Evolutionary conservation across 805 yeast species (phyloP), one percentile per base, ranked within the genome.

Genomic region (Teunomyces pallodes): DNA sequence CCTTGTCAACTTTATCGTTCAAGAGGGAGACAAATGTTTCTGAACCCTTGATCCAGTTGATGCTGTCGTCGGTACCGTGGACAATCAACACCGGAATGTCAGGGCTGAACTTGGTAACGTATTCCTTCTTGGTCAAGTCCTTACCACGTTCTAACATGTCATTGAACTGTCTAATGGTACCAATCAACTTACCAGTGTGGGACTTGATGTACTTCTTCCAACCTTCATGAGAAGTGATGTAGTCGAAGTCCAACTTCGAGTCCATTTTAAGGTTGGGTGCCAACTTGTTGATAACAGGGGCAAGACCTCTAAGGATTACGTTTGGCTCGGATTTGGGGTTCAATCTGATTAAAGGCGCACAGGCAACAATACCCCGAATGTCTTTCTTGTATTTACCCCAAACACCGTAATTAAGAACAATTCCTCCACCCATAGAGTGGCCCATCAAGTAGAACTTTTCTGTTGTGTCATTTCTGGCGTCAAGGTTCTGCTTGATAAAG

Each of bases 351-450:
- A 84, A 72, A 1, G 96, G 95, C 1, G 83, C 90, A 30, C 77
- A 67, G 0, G 72, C 76, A 35, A 76, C 64, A 39, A 79, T 73
- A 0, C 80, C 81, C 30, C 69, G 65, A 24, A 87, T 50, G 14
- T 72, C 55, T 26, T 76, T 72, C 40, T 66, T 72, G 57, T 74
- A 66, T 49, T 70, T 76, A 2, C 91, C 91, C 29, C 61, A 59
- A 32, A 80, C 72, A 3, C 80, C 82, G 60, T 87, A 86, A 62
- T 83, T 84, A 48, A 87, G 66, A 0, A 69, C 70, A 44, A 87
- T 81, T 0, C 86, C 91, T 16, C 92, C 92, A 44, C 96, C 96
- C 91, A 87, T 86, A 8, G 90, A 86, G 54, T 83, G 89, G 1
- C 92, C 90, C 58, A 78, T 69, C 41, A 87, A 58, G 55, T 70